These are phyloP conservation scores for Lanmaoa pseudosensibilis DNA, from an alignment of 768 basidiomycete species.

Conservation along the genomic window DNA sequence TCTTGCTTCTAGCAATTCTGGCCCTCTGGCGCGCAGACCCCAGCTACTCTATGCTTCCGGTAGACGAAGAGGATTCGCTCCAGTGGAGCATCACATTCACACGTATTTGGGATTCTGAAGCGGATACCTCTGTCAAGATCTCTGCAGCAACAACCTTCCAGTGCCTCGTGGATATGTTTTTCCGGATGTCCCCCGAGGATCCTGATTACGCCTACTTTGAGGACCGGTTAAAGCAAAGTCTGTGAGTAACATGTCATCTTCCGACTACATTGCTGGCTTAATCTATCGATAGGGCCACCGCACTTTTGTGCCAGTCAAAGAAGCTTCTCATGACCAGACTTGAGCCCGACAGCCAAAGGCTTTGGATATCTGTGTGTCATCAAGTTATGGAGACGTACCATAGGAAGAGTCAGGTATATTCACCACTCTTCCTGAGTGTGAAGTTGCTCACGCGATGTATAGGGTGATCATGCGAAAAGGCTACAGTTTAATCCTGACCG, in stretches of 20 bases:
- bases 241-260: conserved; percentile 40
- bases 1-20: conserved; percentile 67
- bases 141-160: conserved; percentile 54
- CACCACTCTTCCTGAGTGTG: neutral
- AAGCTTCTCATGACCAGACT: conserved; percentile 60
- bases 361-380: conserved; percentile 67
- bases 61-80: conserved; percentile 41
- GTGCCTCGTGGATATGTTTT: conserved; percentile 43
- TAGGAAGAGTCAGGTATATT: conserved; percentile 47
- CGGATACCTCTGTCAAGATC: conserved; percentile 66
- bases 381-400: conserved; percentile 60
- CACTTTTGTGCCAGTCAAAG: conserved; percentile 48
- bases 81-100: conserved; percentile 49
- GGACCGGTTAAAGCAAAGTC: conserved; percentile 44
- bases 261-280: neutral
- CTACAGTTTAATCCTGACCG: conserved; percentile 55
- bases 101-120: conserved; percentile 60
- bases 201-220: conserved; percentile 38
- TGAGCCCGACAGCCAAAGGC: conserved; percentile 60
- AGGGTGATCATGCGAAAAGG: conserved; percentile 46
- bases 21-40: conserved; percentile 64
- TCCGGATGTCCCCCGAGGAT: conserved; percentile 43
- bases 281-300: conserved; percentile 17
- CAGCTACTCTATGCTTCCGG: conserved; percentile 51
- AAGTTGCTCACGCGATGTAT: conserved; percentile 7